Conservation (phyloP, 1,139 yeast species). For the Wickerhamiella infanticola region DNA sequence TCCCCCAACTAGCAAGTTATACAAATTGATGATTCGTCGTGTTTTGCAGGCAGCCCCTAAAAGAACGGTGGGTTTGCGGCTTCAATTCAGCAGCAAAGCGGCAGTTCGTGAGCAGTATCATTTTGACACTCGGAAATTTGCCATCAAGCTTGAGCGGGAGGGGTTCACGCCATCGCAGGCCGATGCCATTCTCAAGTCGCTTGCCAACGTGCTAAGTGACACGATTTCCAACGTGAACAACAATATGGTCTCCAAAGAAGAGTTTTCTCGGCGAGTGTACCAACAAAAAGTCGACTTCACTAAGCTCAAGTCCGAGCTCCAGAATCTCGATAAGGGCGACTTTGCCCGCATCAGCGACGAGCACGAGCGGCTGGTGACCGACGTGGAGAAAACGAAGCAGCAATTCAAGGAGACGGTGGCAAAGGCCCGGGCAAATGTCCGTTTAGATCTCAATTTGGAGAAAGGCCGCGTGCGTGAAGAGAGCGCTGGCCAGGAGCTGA, state of each 20-base stretch:
- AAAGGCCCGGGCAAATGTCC: conserved; percentile 77
- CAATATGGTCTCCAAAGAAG: conserved; percentile 68
- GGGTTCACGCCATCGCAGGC: conserved; percentile 71
- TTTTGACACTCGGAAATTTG: conserved; percentile 69
- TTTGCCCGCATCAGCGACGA: conserved; percentile 71
- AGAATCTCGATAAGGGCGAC: conserved; percentile 76
- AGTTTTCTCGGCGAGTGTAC: conserved; percentile 68
- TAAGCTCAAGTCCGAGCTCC: conserved; percentile 78
- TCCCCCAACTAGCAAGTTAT: no score
- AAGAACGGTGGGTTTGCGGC: no score
- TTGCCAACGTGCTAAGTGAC: conserved; percentile 64
- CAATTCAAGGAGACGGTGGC: conserved; percentile 82
- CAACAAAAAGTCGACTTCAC: conserved; percentile 96
- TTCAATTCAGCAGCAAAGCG: not conserved
- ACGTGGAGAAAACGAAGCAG: conserved; percentile 72
- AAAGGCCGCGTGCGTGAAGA: conserved; percentile 94
- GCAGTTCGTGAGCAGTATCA: conserved; percentile 18
- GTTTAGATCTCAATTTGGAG: conserved; percentile 79
- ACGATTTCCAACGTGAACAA: conserved; percentile 64
- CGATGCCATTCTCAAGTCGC: conserved; percentile 60
- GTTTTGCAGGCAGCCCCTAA: no score
- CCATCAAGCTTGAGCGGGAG: conserved; percentile 46
- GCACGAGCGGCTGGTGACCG: conserved; percentile 71
- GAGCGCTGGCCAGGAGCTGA: conserved; percentile 77
- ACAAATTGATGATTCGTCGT: no score